Conservation (phyloP, 306 rosid genomes). For the Dryas drummondii region DNA sequence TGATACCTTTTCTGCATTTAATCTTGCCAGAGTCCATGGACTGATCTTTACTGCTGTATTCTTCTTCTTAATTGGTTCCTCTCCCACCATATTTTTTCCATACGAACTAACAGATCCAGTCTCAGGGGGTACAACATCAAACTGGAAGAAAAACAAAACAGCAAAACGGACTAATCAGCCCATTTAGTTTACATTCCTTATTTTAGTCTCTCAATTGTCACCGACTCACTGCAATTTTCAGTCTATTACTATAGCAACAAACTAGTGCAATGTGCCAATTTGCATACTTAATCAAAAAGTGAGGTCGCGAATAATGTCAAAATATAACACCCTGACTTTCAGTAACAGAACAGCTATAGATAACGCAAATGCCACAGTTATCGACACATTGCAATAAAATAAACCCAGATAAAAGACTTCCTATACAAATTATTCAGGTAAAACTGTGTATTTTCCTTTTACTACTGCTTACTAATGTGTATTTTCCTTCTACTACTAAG, state of each 20-base stretch:
- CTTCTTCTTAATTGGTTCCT: constrained; percentile 66
- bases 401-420: background rate
- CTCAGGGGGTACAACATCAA: constrained; percentile 96
- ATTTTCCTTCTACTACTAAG: background rate
- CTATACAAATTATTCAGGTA: background rate
- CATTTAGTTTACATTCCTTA: background rate
- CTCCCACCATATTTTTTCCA: constrained; percentile 60
- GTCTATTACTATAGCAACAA: background rate
- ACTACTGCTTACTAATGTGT: background rate
- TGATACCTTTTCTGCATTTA: constrained; percentile 89
- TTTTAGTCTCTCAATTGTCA: background rate
- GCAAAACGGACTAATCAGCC: constrained; percentile 15
- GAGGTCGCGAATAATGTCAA: background rate
- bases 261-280: background rate
- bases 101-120: constrained; percentile 76
- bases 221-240: background rate
- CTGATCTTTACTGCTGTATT: constrained; percentile 86
- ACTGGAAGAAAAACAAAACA: constrained; percentile 40
- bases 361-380: too few species aligned
- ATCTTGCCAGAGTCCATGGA: constrained; percentile 94
- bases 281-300: background rate
- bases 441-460: background rate
- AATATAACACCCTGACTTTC: background rate
- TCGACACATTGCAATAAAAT: too few species aligned
- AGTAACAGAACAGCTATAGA: too few species aligned